Base-by-base conservation (phyloP, 306 rosid species). In the Hippophae rhamnoides region DNA sequence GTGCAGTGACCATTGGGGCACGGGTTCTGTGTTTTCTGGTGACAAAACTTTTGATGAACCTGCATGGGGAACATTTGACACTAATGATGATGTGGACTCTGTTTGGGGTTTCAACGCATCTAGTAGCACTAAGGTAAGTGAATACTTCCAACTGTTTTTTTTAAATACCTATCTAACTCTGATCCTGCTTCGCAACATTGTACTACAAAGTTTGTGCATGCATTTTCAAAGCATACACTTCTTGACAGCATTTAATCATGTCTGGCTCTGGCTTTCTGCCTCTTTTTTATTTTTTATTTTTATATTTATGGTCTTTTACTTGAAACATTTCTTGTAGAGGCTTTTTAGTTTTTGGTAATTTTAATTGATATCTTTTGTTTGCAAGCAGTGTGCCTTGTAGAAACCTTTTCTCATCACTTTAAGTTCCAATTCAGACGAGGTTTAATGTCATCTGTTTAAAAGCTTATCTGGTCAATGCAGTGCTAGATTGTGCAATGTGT, bases 41-140 rank as follows among this genome's bases (percentile, higher is more conserved):
- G 89, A 81, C 75, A 82, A 79, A 72, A 52, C 70, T 75, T 87
- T 69, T 44, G 94, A 93, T 47, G 99, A 89, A 66, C 82, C 88
- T 50, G 67, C 73, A 5, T 93, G 99, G 99, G 99, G 98, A 63
- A 73, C 83, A 58, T 88, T 84, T 45, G 99, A 89, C 71, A 14
- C 80, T 38, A 89, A 89, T 58, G 95, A 89, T 65, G 97, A 93
- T 41, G 11, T 89, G 64, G 95, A 89, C 76, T 84, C 97, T 3
- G 80, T 88, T 43, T 93, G 97, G 99, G 95, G 87, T 63, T 84
- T 93, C 71, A 86, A 81, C 69, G 58, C 85, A 13, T 68, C 54
- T 58, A 76, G 77, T 78, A 60, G 69, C 54, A 59, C 75, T 42
- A 89, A 84, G 87, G 97, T 89, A 63, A 69, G 78, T 62, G 14